These are phyloP conservation scores for Aspergillus flavus DNA, from an alignment of 2,329 filamentous ascomycete genomes.

Conservation along the genomic window DNA sequence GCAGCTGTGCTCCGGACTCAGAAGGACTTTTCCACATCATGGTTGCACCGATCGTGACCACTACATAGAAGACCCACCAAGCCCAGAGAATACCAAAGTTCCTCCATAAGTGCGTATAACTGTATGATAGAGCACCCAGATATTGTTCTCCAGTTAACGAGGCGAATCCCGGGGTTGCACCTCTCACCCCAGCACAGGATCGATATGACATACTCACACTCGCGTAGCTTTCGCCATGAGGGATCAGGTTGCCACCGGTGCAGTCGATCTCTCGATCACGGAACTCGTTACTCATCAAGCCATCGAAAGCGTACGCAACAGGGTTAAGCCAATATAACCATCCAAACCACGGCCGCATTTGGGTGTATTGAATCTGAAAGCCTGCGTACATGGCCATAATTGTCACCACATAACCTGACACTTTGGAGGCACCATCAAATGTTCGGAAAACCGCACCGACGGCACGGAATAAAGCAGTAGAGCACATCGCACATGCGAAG, in stretches of 20 bases:
- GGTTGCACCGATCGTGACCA: constrained; percentile 60
- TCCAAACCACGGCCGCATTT: constrained; percentile 55
- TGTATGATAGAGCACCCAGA: constrained; percentile 56
- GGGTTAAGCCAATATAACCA: constrained; percentile 37
- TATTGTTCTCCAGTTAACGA: constrained; percentile 60
- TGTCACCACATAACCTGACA: constrained; percentile 35
- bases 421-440: constrained; percentile 60
- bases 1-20: constrained; percentile 52
- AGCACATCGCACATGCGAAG: constrained; percentile 53
- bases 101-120: constrained; percentile 55
- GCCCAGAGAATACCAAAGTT: constrained; percentile 64
- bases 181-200: constrained; percentile 60
- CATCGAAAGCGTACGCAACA: constrained; percentile 36
- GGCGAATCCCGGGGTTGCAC: constrained; percentile 52
- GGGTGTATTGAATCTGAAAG: constrained; percentile 44
- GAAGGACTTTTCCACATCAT: constrained; percentile 53
- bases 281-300: constrained; percentile 35
- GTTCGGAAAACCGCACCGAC: constrained; percentile 57
- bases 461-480: constrained; percentile 59
- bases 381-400: constrained; percentile 39
- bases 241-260: constrained; percentile 32
- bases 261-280: constrained; percentile 31
- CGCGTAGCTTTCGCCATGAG: constrained; percentile 29
- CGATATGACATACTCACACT: constrained; percentile 21
- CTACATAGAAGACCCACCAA: constrained; percentile 62